Percentiles rank a stretch among this genome's conserved stretches.
Evolutionary conservation across 2,329 filamentous ascomycete species (phyloP).

Genomic region (Diaporthe humulicola): DNA sequence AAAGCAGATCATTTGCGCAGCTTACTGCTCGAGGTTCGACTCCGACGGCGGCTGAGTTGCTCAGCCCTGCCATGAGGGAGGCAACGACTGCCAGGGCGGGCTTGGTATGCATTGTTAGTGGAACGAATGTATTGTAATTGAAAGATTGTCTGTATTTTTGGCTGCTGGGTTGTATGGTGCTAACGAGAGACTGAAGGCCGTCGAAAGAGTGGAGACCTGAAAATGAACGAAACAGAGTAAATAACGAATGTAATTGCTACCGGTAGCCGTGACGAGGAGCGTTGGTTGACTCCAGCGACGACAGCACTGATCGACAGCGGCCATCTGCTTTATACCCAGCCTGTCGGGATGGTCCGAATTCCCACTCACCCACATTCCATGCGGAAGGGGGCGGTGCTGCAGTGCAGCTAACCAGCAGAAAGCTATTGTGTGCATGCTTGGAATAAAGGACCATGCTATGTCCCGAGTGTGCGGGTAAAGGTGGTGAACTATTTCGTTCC

Average conservation of each 20-base stretch:
- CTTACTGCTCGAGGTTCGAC: conserved; percentile 3
- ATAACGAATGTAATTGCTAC: conserved; percentile 9
- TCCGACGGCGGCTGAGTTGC: conserved; percentile 11
- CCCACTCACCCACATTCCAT: background rate
- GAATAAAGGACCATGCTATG: background rate
- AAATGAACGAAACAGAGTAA: background rate
- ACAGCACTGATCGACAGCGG: background rate
- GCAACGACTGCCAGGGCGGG: background rate
- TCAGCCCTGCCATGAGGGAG: conserved; percentile 3
- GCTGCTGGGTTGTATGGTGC: too few relatives aligned
- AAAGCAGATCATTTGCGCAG: conserved; percentile 15
- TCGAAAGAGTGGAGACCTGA: conserved; percentile 2
- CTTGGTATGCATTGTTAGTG: conserved; percentile 18
- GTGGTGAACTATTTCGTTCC: background rate
- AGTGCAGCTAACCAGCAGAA: background rate
- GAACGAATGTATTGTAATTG: background rate
- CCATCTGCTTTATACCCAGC: background rate
- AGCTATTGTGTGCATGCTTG: background rate
- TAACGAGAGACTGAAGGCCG: conserved; percentile 7
- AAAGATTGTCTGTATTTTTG: background rate
- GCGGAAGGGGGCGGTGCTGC: background rate
- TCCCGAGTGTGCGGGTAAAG: background rate
- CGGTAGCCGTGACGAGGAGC: background rate
- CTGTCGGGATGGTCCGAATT: background rate
- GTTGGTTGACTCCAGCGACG: background rate